Evolutionary conservation across 129 eudicot genomes (phyloP).

Genomic region (Erigeron canadensis): DNA sequence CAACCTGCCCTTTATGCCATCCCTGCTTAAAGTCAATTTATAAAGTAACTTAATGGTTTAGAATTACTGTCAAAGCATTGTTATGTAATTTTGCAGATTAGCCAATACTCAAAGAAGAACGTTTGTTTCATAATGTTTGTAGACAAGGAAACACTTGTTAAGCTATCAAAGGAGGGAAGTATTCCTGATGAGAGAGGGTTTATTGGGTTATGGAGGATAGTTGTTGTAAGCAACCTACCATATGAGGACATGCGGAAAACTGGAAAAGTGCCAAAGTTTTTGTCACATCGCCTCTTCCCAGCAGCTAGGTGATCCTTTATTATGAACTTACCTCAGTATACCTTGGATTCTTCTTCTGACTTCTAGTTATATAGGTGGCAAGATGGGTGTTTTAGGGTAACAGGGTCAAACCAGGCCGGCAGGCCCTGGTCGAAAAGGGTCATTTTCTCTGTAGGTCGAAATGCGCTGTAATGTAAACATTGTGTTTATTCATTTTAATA

Average conservation of each 20-base stretch:
- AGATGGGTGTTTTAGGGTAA: not conserved
- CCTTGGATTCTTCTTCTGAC: not conserved
- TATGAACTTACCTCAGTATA: slow-evolving; percentile 6
- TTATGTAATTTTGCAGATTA: slow-evolving; percentile 61
- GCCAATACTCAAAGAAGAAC: slow-evolving; percentile 71
- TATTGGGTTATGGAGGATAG: slow-evolving; percentile 87
- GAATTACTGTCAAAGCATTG: not conserved
- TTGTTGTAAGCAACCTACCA: slow-evolving; percentile 81
- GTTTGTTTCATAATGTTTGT: slow-evolving; percentile 92
- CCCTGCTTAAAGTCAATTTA: not conserved
- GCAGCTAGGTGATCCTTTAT: slow-evolving; percentile 71
- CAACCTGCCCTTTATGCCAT: not conserved
- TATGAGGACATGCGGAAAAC: slow-evolving; percentile 91
- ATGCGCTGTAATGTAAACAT: not conserved
- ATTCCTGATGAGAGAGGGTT: slow-evolving; percentile 66
- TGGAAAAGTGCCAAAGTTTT: slow-evolving; percentile 93
- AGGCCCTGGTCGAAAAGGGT: not conserved
- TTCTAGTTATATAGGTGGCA: not conserved
- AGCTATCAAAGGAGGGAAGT: slow-evolving; percentile 73
- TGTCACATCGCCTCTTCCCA: slow-evolving; percentile 96
- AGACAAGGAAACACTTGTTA: slow-evolving; percentile 67
- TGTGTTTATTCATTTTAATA: no score
- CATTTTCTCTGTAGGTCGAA: not conserved
- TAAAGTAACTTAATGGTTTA: not conserved
- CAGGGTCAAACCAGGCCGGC: not conserved